Base-by-base conservation (phyloP, 306 rosid species). In the Phaseolus lunatus region DNA sequence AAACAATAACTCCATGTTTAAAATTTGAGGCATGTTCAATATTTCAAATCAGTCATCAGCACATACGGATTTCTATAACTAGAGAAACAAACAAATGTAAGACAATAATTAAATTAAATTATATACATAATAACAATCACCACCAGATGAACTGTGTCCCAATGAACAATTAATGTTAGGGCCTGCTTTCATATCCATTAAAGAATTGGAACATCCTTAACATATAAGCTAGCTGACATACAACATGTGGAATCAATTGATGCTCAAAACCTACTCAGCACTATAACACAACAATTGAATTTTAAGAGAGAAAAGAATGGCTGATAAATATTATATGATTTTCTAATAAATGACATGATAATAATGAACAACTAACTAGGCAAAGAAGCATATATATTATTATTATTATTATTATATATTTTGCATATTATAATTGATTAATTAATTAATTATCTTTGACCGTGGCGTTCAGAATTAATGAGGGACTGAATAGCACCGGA, bases 401-500 rank as follows among this genome's bases (percentile, higher is more conserved):
- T n/a, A n/a, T n/a, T n/a, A n/a, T n/a, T n/a, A n/a, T 16, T 41
- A 31, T 47, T 63, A 53, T 31, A 48, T 65, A 16, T 61, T 27
- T 12, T 62, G 44, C 59, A 24, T 6, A 27, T 9, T 16, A 5
- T 39, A 39, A 9, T 39, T 33, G 1, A 31, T 31, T 9, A 35
- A 35, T 39, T 9, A 39, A 43, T 50, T 67, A 15, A 56, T 75
- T 83, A 85, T 79, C 89, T 76, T 31, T 77, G 87, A 29, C 67
- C 84, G 66, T 78, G 86, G 76, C 85, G 84, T 52, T 75, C 87
- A 72, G 87, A 75, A 66, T 66, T 78, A 64, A 86, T 71, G 47
- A 86, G 65, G 57, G 90, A 86, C 9, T 86, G 90, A 81, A 86
- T 86, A 27, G 87, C 85, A 52, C 90, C 90, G 14, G 93, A 89